These are phyloP conservation scores for Dalechampia spathulata DNA, from an alignment of 441 rosid genomes.

Conservation along the genomic window DNA sequence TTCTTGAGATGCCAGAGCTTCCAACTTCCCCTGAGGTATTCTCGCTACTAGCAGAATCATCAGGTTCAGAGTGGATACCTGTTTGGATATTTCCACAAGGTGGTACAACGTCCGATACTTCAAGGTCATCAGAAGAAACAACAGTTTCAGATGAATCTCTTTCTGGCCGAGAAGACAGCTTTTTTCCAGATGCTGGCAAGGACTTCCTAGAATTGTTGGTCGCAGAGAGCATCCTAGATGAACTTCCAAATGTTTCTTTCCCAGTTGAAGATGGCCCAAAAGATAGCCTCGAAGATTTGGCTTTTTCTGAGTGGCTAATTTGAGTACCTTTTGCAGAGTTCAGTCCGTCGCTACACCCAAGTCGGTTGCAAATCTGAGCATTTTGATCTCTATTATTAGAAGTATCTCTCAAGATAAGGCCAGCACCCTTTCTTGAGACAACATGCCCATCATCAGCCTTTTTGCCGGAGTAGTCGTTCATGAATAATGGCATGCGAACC, in stretches of 20 bases:
- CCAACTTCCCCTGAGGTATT: conserved; percentile 29
- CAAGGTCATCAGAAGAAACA: conserved; percentile 47
- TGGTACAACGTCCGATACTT: conserved; percentile 28
- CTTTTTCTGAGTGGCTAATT: conserved; percentile 39
- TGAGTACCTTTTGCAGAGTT: conserved; percentile 47
- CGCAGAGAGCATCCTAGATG: conserved; percentile 44
- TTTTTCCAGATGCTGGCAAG: conserved; percentile 36
- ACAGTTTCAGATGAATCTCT: conserved; percentile 64
- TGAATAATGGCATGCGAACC: conserved; percentile 18
- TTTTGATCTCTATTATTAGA: conserved; percentile 45
- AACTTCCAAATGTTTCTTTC: conserved; percentile 62
- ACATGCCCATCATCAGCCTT: conserved; percentile 37
- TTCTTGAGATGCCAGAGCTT: conserved; percentile 42
- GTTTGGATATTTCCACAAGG: conserved; percentile 38
- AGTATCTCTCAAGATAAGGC: conserved; percentile 53
- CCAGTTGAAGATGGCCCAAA: conserved; percentile 41
- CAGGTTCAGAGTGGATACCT: conserved; percentile 27
- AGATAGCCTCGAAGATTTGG: conserved; percentile 49
- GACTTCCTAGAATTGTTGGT: conserved; percentile 32
- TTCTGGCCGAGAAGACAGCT: conserved; percentile 33
- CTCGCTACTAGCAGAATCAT: conserved; percentile 25
- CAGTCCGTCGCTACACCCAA: conserved; percentile 55
- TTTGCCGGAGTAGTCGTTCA: conserved; percentile 77
- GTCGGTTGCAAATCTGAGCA: conserved; percentile 50
- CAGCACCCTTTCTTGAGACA: conserved; percentile 45